Conservation (phyloP, 2,329 filamentous ascomycete genomes). For the Phoma sp. region DNA sequence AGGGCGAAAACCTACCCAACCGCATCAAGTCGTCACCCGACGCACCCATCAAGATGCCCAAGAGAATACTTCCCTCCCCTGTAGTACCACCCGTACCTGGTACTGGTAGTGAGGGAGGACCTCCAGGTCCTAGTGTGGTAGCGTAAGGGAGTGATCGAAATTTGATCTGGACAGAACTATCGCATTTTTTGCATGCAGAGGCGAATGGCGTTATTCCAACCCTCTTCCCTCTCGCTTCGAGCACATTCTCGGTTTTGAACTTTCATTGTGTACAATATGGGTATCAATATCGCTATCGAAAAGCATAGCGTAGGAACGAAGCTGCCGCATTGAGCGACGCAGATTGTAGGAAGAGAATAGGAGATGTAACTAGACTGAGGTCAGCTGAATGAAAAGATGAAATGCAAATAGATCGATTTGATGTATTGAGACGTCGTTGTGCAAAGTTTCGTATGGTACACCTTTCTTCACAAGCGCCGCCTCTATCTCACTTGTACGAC, state of each 20-base stretch:
- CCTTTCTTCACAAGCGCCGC: too few relatives aligned
- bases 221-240: constrained; percentile 21
- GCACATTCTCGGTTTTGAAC: background rate
- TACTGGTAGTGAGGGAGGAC: constrained; percentile 16
- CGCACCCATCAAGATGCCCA: constrained; percentile 73
- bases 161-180: background rate
- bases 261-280: constrained; percentile 21
- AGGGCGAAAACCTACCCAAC: constrained; percentile 79
- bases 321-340: background rate
- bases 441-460: too few relatives aligned
- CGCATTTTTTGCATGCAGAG: constrained; percentile 19
- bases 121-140: constrained; percentile 11
- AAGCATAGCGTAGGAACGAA: constrained; percentile 3
- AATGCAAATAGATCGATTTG: background rate
- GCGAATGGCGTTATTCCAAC: constrained; percentile 18
- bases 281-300: constrained; percentile 12
- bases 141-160: constrained; percentile 1
- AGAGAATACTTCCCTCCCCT: constrained; percentile 38
- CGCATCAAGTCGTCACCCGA: constrained; percentile 67
- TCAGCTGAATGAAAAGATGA: constrained; percentile 10
- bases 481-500: too few relatives aligned
- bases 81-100: constrained; percentile 30
- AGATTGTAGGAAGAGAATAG: background rate
- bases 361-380: constrained; percentile 12
- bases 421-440: too few relatives aligned